Conservation (phyloP, 202 grass and related monocot species). For the Brachypodium distachyon region DNA sequence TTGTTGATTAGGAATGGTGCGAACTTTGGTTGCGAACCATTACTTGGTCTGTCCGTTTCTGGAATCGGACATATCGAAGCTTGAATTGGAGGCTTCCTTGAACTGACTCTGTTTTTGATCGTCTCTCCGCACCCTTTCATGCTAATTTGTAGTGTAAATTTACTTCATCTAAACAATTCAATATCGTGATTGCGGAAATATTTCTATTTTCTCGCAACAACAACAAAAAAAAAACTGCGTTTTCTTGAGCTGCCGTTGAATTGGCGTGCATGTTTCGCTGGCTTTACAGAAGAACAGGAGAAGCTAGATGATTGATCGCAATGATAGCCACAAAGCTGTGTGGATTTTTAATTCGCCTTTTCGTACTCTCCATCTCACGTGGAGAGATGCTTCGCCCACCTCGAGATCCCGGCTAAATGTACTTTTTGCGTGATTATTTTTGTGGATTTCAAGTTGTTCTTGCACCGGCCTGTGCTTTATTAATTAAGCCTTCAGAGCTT, state of each 20-base stretch:
- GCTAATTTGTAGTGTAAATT: neutral
- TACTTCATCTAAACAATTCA: neutral
- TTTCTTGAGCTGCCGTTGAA: neutral
- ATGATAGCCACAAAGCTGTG: slow-evolving; percentile 24
- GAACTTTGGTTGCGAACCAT: neutral
- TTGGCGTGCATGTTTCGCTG: neutral
- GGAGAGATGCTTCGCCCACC: slow-evolving; percentile 40
- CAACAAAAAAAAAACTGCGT: neutral
- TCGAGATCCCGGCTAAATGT: slow-evolving; percentile 34
- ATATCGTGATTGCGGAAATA: neutral
- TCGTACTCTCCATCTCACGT: slow-evolving; percentile 26
- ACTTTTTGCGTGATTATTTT: neutral
- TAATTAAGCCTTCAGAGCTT: slow-evolving; percentile 13
- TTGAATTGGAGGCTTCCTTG: neutral
- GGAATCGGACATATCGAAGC: neutral
- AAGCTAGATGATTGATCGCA: neutral
- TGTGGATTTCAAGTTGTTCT: slow-evolving; percentile 15
- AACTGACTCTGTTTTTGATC: neutral
- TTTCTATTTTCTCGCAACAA: slow-evolving; percentile 9
- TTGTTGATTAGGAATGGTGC: slow-evolving; percentile 20
- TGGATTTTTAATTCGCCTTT: slow-evolving; percentile 32
- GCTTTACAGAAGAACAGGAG: slow-evolving; percentile 1
- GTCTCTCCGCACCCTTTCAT: neutral
- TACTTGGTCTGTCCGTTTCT: neutral
- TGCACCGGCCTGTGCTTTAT: slow-evolving; percentile 14